phyloP scores from a whole-genome alignment of 2,329 filamentous ascomycete species.

The Teratosphaeria gauchensis region DNA sequence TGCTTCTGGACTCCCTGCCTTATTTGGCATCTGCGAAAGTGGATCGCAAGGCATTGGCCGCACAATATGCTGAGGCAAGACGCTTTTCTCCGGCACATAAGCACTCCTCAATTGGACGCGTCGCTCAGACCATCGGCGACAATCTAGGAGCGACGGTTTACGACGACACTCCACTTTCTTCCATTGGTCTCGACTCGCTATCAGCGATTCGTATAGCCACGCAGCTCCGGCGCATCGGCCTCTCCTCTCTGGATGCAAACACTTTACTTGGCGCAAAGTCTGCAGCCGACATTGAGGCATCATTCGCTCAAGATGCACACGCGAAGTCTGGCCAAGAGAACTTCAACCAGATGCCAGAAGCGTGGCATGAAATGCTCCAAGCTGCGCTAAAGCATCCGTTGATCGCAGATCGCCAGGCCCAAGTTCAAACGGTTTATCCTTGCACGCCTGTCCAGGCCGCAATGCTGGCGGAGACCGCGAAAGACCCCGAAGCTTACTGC shows the following conservation, averaged over 20 bases:
- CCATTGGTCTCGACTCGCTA: slow-evolving; percentile 57
- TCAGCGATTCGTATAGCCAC: slow-evolving; percentile 56
- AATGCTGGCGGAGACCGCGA: slow-evolving; percentile 68
- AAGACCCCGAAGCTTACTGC: slow-evolving; percentile 55
- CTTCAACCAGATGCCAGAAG: background rate
- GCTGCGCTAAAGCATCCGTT: background rate
- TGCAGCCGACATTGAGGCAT: slow-evolving; percentile 22
- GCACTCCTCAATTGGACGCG: background rate
- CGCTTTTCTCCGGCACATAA: background rate
- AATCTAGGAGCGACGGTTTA: background rate
- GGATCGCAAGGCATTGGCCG: slow-evolving; percentile 56
- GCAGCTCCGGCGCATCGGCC: slow-evolving; percentile 47
- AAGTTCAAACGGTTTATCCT: slow-evolving; percentile 36
- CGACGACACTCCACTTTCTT: background rate
- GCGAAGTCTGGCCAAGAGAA: background rate
- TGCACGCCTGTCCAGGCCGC: slow-evolving; percentile 68
- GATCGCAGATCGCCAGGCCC: background rate
- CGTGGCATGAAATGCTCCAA: background rate
- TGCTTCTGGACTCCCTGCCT: slow-evolving; percentile 56
- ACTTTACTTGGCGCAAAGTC: slow-evolving; percentile 52
- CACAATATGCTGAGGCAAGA: slow-evolving; percentile 39
- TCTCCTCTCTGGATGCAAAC: slow-evolving; percentile 44
- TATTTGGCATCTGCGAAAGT: slow-evolving; percentile 76
- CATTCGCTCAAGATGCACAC: background rate
- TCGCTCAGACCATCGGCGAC: background rate